These are phyloP conservation scores for Wickerhamiella cacticola DNA, from an alignment of 805 yeast species.

Conservation along the genomic window DNA sequence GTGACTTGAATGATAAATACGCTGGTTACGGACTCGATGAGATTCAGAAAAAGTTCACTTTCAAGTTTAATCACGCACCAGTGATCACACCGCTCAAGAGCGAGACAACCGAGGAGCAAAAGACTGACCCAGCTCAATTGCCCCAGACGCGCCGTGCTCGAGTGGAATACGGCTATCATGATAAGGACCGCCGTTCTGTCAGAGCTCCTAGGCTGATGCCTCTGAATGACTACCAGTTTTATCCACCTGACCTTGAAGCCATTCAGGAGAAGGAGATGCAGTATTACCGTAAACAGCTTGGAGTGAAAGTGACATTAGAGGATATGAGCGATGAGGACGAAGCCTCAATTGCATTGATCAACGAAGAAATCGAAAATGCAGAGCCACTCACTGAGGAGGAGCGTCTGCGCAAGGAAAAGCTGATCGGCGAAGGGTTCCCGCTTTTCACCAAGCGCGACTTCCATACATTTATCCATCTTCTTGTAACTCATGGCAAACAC, in stretches of 20 bases:
- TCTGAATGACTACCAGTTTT: constrained; percentile 81
- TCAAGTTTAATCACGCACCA: constrained; percentile 51
- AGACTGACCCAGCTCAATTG: constrained; percentile 17
- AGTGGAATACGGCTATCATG: constrained; percentile 41
- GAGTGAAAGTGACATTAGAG: constrained; percentile 46
- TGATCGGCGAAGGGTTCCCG: constrained; percentile 54
- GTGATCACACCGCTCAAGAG: not conserved
- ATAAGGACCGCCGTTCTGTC: constrained; percentile 51
- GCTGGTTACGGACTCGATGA: constrained; percentile 83
- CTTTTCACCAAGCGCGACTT: constrained; percentile 84
- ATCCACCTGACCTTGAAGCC: constrained; percentile 56
- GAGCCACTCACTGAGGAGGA: constrained; percentile 68
- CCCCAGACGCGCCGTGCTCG: constrained; percentile 35
- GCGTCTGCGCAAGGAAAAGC: constrained; percentile 51
- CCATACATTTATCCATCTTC: constrained; percentile 59
- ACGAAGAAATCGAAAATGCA: constrained; percentile 49
- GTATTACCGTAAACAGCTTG: constrained; percentile 57
- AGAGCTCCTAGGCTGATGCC: constrained; percentile 73
- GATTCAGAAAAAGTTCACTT: constrained; percentile 50
- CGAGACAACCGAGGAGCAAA: constrained; percentile 18
- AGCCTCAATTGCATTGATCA: constrained; percentile 38
- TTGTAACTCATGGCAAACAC: constrained; percentile 70
- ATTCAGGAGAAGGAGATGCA: constrained; percentile 71
- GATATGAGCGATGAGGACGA: constrained; percentile 32
- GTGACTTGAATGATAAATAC: constrained; percentile 65